These are phyloP conservation scores for Obba rivulosa DNA, from an alignment of 768 basidiomycete species.

Conservation along the genomic window DNA sequence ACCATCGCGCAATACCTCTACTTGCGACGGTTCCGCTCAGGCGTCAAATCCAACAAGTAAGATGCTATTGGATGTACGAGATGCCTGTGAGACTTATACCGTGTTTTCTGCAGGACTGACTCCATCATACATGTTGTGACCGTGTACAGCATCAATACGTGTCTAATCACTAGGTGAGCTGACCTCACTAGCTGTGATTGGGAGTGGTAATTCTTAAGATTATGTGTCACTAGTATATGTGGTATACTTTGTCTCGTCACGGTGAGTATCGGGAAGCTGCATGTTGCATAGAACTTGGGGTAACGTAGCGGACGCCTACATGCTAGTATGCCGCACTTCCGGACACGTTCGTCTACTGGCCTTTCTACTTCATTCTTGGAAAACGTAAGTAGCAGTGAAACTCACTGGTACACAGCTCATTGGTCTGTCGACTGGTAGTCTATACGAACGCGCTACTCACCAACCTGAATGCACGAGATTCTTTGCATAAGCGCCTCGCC, in stretches of 20 bases:
- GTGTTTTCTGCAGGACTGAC: constrained; percentile 8
- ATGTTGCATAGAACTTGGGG: no score
- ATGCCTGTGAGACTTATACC: no score
- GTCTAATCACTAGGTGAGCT: constrained; percentile 12
- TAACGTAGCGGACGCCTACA: no score
- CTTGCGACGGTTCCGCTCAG: constrained; percentile 6
- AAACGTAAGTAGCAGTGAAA: constrained; percentile 10
- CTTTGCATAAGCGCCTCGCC: no score
- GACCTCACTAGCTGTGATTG: no score
- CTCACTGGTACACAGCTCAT: background rate
- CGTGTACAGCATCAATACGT: constrained; percentile 15
- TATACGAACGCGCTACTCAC: constrained; percentile 18
- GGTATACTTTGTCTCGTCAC: constrained; percentile 10
- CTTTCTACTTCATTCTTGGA: constrained; percentile 16
- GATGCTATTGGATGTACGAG: no score
- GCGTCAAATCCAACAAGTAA: constrained; percentile 5
- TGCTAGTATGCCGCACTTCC: constrained; percentile 8
- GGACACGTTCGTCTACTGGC: constrained; percentile 11
- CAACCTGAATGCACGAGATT: constrained; percentile 14
- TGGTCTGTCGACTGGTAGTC: no score
- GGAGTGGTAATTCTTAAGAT: no score
- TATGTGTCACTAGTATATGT: constrained; percentile 3
- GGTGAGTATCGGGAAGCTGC: constrained; percentile 2
- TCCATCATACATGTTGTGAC: constrained; percentile 9
- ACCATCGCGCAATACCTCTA: constrained; percentile 9